Evolutionary conservation across 106 monocot genomes (phyloP).

Genomic region (Hemerocallis citrina): DNA sequence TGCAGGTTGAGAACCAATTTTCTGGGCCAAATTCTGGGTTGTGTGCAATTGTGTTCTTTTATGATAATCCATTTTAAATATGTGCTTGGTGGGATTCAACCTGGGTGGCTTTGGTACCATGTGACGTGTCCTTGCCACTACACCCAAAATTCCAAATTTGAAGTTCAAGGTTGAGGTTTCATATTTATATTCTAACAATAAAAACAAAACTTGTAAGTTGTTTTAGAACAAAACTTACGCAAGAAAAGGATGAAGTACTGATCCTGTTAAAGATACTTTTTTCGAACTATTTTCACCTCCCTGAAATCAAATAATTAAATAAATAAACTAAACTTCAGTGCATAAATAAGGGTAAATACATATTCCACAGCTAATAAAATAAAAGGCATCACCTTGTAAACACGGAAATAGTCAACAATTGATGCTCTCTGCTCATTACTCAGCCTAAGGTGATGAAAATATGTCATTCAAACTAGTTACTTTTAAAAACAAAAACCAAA

Average conservation of each 20-base stretch:
- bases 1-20: too few species aligned
- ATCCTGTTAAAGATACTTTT: conserved; percentile 75
- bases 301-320: conserved; percentile 23
- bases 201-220: too few species aligned
- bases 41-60: too few species aligned
- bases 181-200: too few species aligned
- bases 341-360: not conserved
- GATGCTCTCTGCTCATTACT: conserved; percentile 82
- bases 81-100: too few species aligned
- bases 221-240: conserved; percentile 55
- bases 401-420: conserved; percentile 78
- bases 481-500: not conserved
- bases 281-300: conserved; percentile 76
- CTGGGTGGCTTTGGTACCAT: too few species aligned
- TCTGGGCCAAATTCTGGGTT: too few species aligned
- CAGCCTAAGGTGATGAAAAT: conserved; percentile 37
- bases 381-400: conserved; percentile 59
- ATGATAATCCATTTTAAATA: too few species aligned
- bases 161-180: too few species aligned
- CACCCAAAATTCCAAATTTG: too few species aligned
- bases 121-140: too few species aligned
- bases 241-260: conserved; percentile 84
- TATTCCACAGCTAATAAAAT: not conserved
- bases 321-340: not conserved
- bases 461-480: not conserved